Evolutionary conservation across 2,329 filamentous ascomycete genomes (phyloP).

Genomic region (Alternaria metachromatica): DNA sequence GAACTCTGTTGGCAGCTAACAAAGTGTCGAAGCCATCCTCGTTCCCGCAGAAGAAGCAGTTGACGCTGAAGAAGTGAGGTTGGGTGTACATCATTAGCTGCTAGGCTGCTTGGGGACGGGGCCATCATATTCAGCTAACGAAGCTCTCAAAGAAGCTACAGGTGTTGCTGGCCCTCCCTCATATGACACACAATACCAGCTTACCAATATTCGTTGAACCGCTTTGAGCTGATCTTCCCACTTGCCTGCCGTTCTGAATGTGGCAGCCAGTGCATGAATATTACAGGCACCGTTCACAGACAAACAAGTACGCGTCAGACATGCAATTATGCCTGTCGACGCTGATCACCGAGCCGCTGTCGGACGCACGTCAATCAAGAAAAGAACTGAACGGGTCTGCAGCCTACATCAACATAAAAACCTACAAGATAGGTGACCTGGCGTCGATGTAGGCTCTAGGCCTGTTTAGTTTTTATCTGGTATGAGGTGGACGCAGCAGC

Average conservation of each 20-base stretch:
- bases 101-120: not conserved
- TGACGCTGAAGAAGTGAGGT: not conserved
- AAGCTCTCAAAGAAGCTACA: not conserved
- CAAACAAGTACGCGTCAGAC: not conserved
- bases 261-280: not conserved
- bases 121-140: not conserved
- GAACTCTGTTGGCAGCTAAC: conserved; percentile 39
- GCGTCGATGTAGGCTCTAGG: too few relatives aligned
- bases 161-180: not conserved
- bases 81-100: not conserved
- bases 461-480: too few relatives aligned
- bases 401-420: too few relatives aligned
- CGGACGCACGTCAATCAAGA: too few relatives aligned
- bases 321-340: not conserved
- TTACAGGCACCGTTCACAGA: not conserved
- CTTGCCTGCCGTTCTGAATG: not conserved
- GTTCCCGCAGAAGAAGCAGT: conserved; percentile 20
- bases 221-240: not conserved
- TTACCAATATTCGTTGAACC: not conserved
- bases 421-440: too few relatives aligned
- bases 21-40: conserved; percentile 12
- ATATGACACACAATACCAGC: not conserved
- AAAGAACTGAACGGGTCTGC: too few relatives aligned
- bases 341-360: conserved; percentile 1
- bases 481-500: too few relatives aligned